These are phyloP conservation scores for Crassisporium funariophilum DNA, from an alignment of 768 basidiomycete genomes.

Conservation along the genomic window DNA sequence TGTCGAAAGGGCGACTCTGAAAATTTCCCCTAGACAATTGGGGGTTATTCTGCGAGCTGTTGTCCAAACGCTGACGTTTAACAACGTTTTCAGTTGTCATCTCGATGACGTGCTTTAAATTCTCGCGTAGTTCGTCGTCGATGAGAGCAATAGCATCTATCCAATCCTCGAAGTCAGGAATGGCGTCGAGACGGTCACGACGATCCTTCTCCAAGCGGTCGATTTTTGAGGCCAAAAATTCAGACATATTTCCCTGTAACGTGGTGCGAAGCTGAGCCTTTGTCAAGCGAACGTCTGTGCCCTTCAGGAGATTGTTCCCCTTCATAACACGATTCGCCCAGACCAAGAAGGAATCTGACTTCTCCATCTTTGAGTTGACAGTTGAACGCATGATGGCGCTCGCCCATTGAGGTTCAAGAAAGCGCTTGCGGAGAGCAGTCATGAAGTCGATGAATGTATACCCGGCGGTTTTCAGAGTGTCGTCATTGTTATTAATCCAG, in stretches of 20 bases:
- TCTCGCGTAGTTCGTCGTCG: background rate
- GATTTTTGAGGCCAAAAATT: background rate
- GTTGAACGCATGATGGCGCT: background rate
- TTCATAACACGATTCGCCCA: background rate
- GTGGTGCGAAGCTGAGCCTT: background rate
- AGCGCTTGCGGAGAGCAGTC: background rate
- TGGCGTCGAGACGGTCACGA: background rate
- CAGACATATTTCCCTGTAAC: background rate
- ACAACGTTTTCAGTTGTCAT: background rate
- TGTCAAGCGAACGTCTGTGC: background rate
- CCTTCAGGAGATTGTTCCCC: background rate
- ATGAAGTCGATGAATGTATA: background rate
- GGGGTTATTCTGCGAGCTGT: background rate
- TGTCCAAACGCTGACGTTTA: background rate
- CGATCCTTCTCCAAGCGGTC: background rate
- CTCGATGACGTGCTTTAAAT: background rate
- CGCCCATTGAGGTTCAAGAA: background rate
- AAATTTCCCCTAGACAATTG: background rate
- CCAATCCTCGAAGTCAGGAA: background rate
- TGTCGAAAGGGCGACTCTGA: background rate
- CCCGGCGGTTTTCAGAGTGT: too few relatives aligned
- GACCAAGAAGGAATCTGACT: background rate
- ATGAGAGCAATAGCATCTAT: background rate
- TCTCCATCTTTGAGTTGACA: background rate
- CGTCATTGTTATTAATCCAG: too few relatives aligned